Percentiles rank a stretch among this genome's conserved stretches.
phyloP scores from a whole-genome alignment of 257 asterid genomes.

The Nicotiana otophora region DNA sequence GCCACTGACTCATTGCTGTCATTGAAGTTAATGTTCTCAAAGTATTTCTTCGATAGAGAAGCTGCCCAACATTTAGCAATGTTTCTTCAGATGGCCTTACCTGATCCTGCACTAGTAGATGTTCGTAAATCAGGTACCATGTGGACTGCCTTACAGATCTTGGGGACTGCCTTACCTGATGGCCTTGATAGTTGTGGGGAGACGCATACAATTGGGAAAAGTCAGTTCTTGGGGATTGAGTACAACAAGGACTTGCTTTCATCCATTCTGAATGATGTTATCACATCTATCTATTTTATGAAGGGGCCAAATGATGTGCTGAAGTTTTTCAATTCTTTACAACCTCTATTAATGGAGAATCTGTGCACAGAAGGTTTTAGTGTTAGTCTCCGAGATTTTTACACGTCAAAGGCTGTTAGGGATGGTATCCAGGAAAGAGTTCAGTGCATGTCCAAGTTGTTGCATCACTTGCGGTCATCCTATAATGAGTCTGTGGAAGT shows the following conservation, averaged over 20 bases:
- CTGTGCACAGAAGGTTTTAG: slow-evolving; percentile 70
- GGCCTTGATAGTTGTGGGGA: slow-evolving; percentile 71
- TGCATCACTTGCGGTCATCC: slow-evolving; percentile 39
- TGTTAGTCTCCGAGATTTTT: slow-evolving; percentile 68
- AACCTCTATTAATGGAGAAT: slow-evolving; percentile 80
- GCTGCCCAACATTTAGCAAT: slow-evolving; percentile 77
- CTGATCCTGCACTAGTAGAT: slow-evolving; percentile 55
- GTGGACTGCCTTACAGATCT: slow-evolving; percentile 79
- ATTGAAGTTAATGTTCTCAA: slow-evolving; percentile 55
- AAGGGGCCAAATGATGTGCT: slow-evolving; percentile 86
- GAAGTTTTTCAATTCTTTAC: slow-evolving; percentile 64
- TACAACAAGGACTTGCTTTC: slow-evolving; percentile 51
- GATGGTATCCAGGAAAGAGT: slow-evolving; percentile 43
- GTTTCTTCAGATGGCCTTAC: slow-evolving; percentile 50
- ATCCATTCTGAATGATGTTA: slow-evolving; percentile 53
- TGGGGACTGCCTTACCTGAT: slow-evolving; percentile 68
- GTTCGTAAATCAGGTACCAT: slow-evolving; percentile 46
- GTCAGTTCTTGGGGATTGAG: slow-evolving; percentile 55
- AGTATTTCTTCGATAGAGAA: slow-evolving; percentile 38
- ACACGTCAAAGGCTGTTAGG: slow-evolving; percentile 42
- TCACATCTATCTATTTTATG: slow-evolving; percentile 70
- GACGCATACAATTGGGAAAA: slow-evolving; percentile 39
- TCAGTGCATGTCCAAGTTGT: slow-evolving; percentile 42
- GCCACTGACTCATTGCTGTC: slow-evolving; percentile 75
- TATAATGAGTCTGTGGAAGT: slow-evolving; percentile 53